A percentile compares a stretch with the other conserved stretches of the same genome.
phyloP scores from a whole-genome alignment of 441 rosid genomes.

The Kokia cookei region DNA sequence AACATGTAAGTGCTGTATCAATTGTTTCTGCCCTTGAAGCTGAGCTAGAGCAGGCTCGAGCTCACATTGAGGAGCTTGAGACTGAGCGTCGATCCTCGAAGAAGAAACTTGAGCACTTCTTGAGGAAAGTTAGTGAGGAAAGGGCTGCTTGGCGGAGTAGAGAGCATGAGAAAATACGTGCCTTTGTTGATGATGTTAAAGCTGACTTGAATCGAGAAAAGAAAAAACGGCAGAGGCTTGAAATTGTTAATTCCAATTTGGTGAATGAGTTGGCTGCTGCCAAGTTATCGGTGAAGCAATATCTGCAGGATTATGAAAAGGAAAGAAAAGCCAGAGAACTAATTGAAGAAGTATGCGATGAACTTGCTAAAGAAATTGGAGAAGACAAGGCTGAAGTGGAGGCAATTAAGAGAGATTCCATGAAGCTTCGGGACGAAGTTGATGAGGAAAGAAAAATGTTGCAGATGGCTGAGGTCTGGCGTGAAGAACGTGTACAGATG shows the following conservation, averaged over 20 bases:
- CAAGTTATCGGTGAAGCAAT: conserved; percentile 57
- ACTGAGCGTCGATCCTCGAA: conserved; percentile 59
- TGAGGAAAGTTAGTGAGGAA: conserved; percentile 90
- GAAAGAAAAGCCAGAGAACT: conserved; percentile 70
- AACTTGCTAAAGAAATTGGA: conserved; percentile 77
- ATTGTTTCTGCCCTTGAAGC: conserved; percentile 63
- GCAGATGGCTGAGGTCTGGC: conserved; percentile 99
- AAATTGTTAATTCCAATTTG: conserved; percentile 74
- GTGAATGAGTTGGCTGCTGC: conserved; percentile 85
- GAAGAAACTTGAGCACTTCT: conserved; percentile 79
- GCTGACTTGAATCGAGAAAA: conserved; percentile 65
- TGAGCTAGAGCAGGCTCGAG: conserved; percentile 65
- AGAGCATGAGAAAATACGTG: conserved; percentile 82
- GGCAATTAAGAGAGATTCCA: conserved; percentile 64
- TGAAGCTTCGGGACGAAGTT: conserved; percentile 65
- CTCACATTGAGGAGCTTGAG: conserved; percentile 73
- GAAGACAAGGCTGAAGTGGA: conserved; percentile 87
- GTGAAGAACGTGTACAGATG: conserved; percentile 98
- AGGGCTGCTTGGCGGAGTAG: conserved; percentile 77
- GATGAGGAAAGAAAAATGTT: conserved; percentile 93
- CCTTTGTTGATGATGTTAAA: conserved; percentile 61
- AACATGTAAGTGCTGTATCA: conserved; percentile 66
- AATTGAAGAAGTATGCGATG: conserved; percentile 90
- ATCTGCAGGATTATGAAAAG: conserved; percentile 71
- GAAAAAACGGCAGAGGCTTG: conserved; percentile 76